These are phyloP conservation scores for Didymella exigua DNA, from an alignment of 2,329 filamentous ascomycete genomes.

Conservation along the genomic window DNA sequence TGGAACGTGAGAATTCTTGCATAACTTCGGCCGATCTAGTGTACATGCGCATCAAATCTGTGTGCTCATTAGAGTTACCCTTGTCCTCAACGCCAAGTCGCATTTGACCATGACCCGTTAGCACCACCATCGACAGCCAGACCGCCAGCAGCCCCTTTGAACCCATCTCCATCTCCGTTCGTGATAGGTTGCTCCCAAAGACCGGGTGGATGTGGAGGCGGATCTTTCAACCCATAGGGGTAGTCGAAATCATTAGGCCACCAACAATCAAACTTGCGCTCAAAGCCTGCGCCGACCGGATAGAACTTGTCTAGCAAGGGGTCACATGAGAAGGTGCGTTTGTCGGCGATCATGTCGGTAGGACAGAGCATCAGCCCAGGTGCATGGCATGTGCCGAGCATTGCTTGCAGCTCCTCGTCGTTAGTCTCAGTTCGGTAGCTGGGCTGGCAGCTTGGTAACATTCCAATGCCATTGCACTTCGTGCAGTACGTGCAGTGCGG, in stretches of 20 bases:
- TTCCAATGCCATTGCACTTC: too few relatives aligned
- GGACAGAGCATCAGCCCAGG: neutral
- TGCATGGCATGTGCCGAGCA: neutral
- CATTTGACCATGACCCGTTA: neutral
- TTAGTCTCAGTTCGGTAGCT: neutral
- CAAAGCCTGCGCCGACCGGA: neutral
- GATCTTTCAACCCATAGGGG: neutral
- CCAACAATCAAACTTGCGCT: constrained; percentile 8
- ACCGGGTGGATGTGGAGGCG: neutral
- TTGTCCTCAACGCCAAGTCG: neutral
- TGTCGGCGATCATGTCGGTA: neutral
- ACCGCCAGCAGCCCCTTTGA: neutral
- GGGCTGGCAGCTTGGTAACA: neutral
- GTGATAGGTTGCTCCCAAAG: neutral
- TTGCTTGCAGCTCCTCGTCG: neutral
- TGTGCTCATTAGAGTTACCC: too few relatives aligned
- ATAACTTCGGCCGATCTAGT: too few relatives aligned
- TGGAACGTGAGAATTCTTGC: too few relatives aligned
- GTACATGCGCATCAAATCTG: too few relatives aligned
- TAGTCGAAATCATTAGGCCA: constrained; percentile 7
- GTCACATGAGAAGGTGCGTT: constrained; percentile 1
- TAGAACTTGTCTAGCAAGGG: neutral
- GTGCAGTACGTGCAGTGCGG: neutral
- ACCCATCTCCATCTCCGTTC: neutral
- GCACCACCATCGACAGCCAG: neutral